Base-by-base conservation (phyloP, 2,329 filamentous ascomycete genomes). In the Cercospora brassicicola region DNA sequence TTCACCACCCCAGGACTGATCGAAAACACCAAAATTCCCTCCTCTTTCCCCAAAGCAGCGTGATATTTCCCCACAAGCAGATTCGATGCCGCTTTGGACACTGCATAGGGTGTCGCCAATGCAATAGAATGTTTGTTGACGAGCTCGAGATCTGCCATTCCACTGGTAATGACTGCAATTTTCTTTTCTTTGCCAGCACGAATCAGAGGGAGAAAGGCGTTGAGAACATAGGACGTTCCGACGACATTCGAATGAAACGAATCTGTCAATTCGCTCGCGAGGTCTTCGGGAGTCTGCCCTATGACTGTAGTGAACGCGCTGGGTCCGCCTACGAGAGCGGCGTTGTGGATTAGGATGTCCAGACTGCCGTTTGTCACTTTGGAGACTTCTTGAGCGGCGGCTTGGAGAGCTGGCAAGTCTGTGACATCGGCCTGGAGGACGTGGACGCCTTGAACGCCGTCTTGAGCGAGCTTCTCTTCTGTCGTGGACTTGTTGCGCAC, bases 371-470 rank as follows among this genome's bases (percentile, higher is more conserved):
- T 69, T 13, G 63, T 76, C 39, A 76, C 69, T 10, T 72, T 73
- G 8, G 73, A 59, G 4, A 66, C 65, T 36, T 75, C 69, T 1
- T 62, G 51, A 7, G 69, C 74, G 33, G 74, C 75, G 59, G 55
- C 33, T 76, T 83, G 78, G 13, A 86, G 74, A 1, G 78, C 74
- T 3, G 76, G 73, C 59, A 79, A 77, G 67, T 82, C 76, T 9
- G 76, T 77, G 39, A 86, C 71, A 65, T 87, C 83, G 15, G 75
- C 84, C 20, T 82, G 69, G 20, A 87, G 26, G 67, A 86, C 77
- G 66, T 82, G 79, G 57, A 87, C 75, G 59, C 86, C 86, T 45
- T 59, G 65, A 51, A 71, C 65, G 57, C 59, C 59, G 31, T 76
- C 74, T 28, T 68, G 71, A 10, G 65, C 51, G 2, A 77, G 65